Evolutionary conservation across 83 land plant species (phyloP), one percentile per base, ranked within the genome.

Genomic region (Picea abies): DNA sequence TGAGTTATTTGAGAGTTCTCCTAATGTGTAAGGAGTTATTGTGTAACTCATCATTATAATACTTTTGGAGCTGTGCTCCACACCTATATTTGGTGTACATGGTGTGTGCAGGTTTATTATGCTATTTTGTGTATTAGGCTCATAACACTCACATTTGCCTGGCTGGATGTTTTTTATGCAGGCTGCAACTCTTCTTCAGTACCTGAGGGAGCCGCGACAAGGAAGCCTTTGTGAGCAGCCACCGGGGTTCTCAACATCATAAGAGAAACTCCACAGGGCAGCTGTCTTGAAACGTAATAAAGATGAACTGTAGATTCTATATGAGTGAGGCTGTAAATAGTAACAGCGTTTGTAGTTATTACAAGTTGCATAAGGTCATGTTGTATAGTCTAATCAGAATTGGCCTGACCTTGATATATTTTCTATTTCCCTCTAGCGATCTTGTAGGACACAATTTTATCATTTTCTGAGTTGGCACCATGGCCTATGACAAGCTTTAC

Each of bases 161-260:
- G 44, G 73, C 8, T 69, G 20, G 5, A 32, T 20, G 7, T 72
- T 72, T 41, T 7, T 19, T 19, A 20, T 23, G 7, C 76, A 72
- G 76, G 76, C 76, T 72, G 56, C 56, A 41, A 44, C 76, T 72
- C 56, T 72, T 72, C 76, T 41, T 41, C 56, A n/a, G 76, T 72
- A 72, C 56, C 35, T 72, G 76, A 72, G 76, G 76, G 76, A 72
- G 56, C 76, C 56, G 5, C 26, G 25, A 44, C 56, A 72, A 44
- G 76, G 56, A 44, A 72, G 76, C 52, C 76, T 41, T 72, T 49
- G 22, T 19, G 76, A 72, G 56, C 49, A 72, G 76, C n/a, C 2
- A 72, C 44, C 23, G n/a, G 76, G n/a, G 11, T 39, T 44, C 52
- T 72, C 56, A n/a, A 72, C 76, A 44, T 44, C 56, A 72, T 72